Base-by-base conservation (phyloP, 345 rosid species). In the Moricandia moricandioides region DNA sequence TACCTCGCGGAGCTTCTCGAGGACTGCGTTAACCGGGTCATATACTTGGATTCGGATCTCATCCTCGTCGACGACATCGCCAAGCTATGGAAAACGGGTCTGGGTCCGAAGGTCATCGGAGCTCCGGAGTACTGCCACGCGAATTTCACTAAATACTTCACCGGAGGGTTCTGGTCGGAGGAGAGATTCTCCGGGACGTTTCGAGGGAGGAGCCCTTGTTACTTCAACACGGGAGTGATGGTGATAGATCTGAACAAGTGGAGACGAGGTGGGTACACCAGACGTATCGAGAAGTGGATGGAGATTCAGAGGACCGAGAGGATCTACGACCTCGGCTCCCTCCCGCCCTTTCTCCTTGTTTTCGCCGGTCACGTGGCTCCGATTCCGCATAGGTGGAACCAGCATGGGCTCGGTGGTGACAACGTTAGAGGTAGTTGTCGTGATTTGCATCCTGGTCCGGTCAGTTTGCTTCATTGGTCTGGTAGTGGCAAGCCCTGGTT, bases 111-210 rank as follows among this genome's bases (percentile, higher is more conserved):
- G 56, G 75, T 88, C 2, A 83, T 89, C 80, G 96, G 92, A 14
- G 96, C 96, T n/a, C 96, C 96, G 47, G 96, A 89, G 74, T 89
- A 89, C 73, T 89, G 96, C 55, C 96, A 86, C 67, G 91, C 96
- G 5, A 88, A 89, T 82, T 85, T 89, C 84, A 82, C 89, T 0
- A 89, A 86, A 24, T 89, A 89, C 81, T 89, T 89, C 87, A 89
- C 90, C 33, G 76, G 76, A 67, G 49, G 74, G 1, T 89, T 89
- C 82, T 89, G 96, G 96, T 85, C 84, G 0, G 86, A 83, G 35
- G 43, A 40, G 70, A 76, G 85, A 68, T 83, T 81, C 62, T 71
- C 86, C 47, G 83, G 77, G 18, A 80, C 89, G n/a, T 89, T 89
- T 67, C 59, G 29, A 6, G 85, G 86, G 7, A 78, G 92, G 70